Evolutionary conservation across 371 early-diverging fungal genomes (phyloP), one percentile per base, ranked within the genome.

Genomic region (Rhizopus sp.): DNA sequence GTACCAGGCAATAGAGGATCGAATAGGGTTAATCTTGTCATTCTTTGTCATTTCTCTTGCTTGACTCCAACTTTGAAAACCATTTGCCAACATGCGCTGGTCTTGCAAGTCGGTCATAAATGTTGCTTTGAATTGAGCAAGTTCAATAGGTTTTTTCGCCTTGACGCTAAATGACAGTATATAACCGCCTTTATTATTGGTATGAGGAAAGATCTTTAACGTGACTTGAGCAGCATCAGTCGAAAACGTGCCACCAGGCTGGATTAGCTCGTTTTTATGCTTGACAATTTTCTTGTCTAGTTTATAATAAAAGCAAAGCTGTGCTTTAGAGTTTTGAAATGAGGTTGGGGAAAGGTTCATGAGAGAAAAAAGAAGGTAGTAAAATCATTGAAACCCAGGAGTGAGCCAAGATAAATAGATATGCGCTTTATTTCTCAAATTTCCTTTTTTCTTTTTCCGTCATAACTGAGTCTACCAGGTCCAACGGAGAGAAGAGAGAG

Each of bases 401-500:
- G 30, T 23, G 23, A 23, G 23, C 23, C 2, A 23, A 2, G 2
- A 23, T 2, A 23, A 23, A 23, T 23, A 23, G 2, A 23, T 23
- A 23, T 9, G 17, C 23, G 9, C 29, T n/a, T 23, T 46, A 7
- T 42, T 15, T 42, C 16, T 42, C 55, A 61, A 38, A 62, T 56
- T 34, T 83, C 91, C 53, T 83, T 86, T 69, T 96, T 96, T 78
- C 95, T 95, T 86, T 95, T 95, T 74, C 95, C 95, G 75, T 96
- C 97, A 68, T 95, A 86, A 38, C 93, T 93, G 62, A 90, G 72
- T 40, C 86, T 87, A 55, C 96, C 97, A 17, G 97, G 95, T 15
- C 96, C 97, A 48, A 94, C 83, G 58, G 88, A 93, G 63, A 89
- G 88, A 35, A 97, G 82, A 39, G 96, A 71, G 38, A 97, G 68